Base-by-base conservation (phyloP, 306 rosid species). In the Dryas drummondii region DNA sequence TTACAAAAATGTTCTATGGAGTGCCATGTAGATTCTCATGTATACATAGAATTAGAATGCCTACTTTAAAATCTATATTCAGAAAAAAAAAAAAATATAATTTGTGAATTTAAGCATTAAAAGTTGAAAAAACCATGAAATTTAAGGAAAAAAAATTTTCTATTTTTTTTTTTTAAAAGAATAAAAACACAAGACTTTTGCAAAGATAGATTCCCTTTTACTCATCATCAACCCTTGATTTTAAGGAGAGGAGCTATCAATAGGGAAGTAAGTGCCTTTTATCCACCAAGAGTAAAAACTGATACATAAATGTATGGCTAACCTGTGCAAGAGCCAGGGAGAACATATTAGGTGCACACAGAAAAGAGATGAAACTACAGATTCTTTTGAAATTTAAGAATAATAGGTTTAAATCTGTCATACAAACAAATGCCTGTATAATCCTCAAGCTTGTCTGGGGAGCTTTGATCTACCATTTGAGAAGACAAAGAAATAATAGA, bases 301-400 rank as follows among this genome's bases (percentile, higher is more conserved):
- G 47, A 49, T 41, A 7, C 44, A 15, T 3, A 3, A 15, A 32
- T 22, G 45, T 42, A 42, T 17, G 7, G 22, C 49, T 5, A 22
- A 11, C 44, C 17, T 3, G 71, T 67, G 55, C 56, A 26, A 11
- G n/a, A 67, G 72, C 60, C 51, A 69, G 60, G 15, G 51, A n/a
- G 46, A 69, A 41, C n/a, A 60, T 60, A 12, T 4, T 41, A 15
- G 60, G 46, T 9, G 13, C 3, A 37, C 22, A 13, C 19, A 66
- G 48, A 16, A 60, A 27, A 13, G 19, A 60, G 5, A 13, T 13
- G 66, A 60, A 37, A 32, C 19, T 45, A 49, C 59, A 69, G 48
- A 50, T 37, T 9, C 27, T 7, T 49, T 14, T 2, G 11, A 67
- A 68, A 27, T 15, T 7, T 4, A 49, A 6, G 19, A 48, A 27